These are phyloP conservation scores for Prasinococcaceae sp. DNA, from an alignment of 139 green algal species.

Conservation along the genomic window DNA sequence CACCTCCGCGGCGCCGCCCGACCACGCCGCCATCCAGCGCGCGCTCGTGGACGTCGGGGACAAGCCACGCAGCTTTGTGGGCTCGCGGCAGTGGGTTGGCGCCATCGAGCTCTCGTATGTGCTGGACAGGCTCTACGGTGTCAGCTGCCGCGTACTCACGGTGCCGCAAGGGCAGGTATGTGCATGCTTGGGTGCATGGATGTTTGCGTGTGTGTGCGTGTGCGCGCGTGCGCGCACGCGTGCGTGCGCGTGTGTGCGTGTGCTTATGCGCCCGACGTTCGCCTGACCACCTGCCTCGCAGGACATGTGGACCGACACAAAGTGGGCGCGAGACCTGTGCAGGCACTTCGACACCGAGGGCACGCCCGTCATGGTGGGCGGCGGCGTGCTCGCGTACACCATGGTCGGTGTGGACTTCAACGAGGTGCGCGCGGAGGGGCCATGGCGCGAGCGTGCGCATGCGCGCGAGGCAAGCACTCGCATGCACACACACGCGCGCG, in stretches of 20 bases:
- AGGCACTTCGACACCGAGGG: slow-evolving; percentile 68
- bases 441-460: too few relatives aligned
- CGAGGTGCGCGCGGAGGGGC: too few relatives aligned
- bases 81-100: slow-evolving; percentile 79
- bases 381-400: slow-evolving; percentile 90
- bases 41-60: slow-evolving; percentile 68
- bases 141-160: slow-evolving; percentile 1
- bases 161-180: too few relatives aligned
- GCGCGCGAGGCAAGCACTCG: too few relatives aligned
- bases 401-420: slow-evolving; percentile 81
- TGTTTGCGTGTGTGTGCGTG: too few relatives aligned
- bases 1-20: slow-evolving; percentile 45
- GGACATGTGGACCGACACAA: too few relatives aligned
- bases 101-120: slow-evolving; percentile 83
- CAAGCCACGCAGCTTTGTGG: slow-evolving; percentile 63
- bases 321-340: slow-evolving; percentile 58
- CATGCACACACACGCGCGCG: too few relatives aligned
- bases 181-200: too few relatives aligned
- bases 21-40: slow-evolving; percentile 66
- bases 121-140: slow-evolving; percentile 63
- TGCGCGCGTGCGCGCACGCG: too few relatives aligned
- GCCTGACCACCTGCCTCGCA: too few relatives aligned
- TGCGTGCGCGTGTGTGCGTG: too few relatives aligned
- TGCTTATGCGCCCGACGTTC: too few relatives aligned
- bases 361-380: slow-evolving; percentile 27